Base-by-base conservation (phyloP, 805 yeast species). In the Candida pseudoglaebosa region DNA sequence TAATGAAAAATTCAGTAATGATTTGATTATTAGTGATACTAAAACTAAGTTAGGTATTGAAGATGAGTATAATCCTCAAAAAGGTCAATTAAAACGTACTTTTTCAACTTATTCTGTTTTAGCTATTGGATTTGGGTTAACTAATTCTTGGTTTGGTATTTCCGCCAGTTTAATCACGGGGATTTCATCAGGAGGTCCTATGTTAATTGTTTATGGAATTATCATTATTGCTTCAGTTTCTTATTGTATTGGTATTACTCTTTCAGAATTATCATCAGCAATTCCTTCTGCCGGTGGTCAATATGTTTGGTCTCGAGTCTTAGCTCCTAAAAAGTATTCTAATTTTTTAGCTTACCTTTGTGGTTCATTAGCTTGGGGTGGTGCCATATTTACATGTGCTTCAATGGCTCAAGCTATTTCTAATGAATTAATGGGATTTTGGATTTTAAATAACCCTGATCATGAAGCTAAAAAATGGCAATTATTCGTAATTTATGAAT, bases 121-220 rank as follows among this genome's bases (percentile, higher is more conserved):
- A 12, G 66, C 65, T 10, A 59, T 67, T 43, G 71, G 71, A 7
- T 67, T 67, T 48, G 67, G 67, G 12, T 53, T 67, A 41, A 66
- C 71, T 36, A 65, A 67, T 57, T 62, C 68, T 18, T 67, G 71
- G 71, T 58, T 63, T 32, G 72, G 73, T 12, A 63, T 67, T 36
- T 57, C 65, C 12, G 65, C 70, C 4, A 58, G 69, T 22, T 56
- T 67, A 40, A 52, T 63, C 46, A 64, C 70, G 14, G 70, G 70
- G 24, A 67, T 67, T 41, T 56, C 55, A 41, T 63, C 70, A 13
- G 71, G 71, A 7, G 72, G 72, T 19, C 71, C 72, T 6, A 42
- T 64, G 41, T 44, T 65, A 50, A 65, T 67, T 44, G 56, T 67
- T 13, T 67, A 64, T 43, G 71, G 71, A 13, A 64, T 67, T 43